Evolutionary conservation across 2,329 filamentous ascomycete species (phyloP), one percentile per base, ranked within the genome.

Genomic region (Trichoderma polysporum): DNA sequence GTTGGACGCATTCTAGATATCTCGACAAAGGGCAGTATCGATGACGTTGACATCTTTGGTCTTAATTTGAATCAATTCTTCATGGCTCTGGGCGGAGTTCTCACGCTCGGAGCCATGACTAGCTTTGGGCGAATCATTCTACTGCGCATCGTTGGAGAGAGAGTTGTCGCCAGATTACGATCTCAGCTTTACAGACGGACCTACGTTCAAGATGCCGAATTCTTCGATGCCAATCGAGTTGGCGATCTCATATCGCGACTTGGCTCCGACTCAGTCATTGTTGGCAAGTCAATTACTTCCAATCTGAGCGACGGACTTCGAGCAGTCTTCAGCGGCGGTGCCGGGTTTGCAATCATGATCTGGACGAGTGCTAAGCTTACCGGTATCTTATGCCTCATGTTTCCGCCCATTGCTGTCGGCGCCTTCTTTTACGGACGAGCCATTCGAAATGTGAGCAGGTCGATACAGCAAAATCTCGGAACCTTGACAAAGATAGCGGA

Each of bases 271-370:
- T 97, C 95, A 0, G 93, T 98, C 75, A 96, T 99, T 74, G 95
- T 99, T 64, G 95, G 94, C 76, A 99, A 99, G 80, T 97, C 93
- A 74, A 97, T 99, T 71, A 99, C 95, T 0, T 94, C 98, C 76
- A 99, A 99, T 76, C 82, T 99, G 58, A 98, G 94, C 6, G 95
- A 99, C 79, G 95, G 95, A n/a, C 85, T 99, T 61, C 87, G 95
- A 68, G 91, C 95, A 17, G 81, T 95, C 35, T 94, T 99, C 69
- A 97, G 93, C 71, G 95, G 95, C 71, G 88, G 87, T 35, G 94
- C 94, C 68, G 96, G 95, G 2, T 91, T 99, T 73, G 87, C 87
- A 58, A 89, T 97, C 78, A 99, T 99, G 95, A 88, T 92, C n/a
- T 98, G 93, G 84, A 91, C 97, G 68, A 97, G 93, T 76, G 85